Percentiles rank a stretch among this genome's conserved stretches.
Evolutionary conservation across 2,329 filamentous ascomycete species (phyloP).

Genomic region (Stemphylium beticola): DNA sequence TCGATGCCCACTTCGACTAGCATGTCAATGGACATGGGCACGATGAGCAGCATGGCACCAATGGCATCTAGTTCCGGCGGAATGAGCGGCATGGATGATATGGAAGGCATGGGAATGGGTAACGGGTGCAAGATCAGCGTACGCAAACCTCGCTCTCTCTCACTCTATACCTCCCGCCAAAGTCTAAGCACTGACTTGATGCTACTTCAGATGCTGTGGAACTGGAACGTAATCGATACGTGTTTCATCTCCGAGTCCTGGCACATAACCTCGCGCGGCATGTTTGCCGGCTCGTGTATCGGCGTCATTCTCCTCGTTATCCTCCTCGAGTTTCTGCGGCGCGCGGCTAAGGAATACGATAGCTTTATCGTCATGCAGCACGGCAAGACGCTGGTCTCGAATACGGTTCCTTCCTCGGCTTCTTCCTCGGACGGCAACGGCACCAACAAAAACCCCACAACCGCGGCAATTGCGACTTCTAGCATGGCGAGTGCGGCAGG

Average conservation of each 20-base stretch:
- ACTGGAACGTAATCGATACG: constrained; percentile 74
- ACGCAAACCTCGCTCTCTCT: neutral
- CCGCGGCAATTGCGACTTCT: constrained; percentile 4
- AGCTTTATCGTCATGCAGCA: constrained; percentile 65
- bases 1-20: neutral
- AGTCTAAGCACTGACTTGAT: no score
- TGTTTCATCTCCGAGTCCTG: constrained; percentile 75
- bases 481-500: neutral
- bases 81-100: constrained; percentile 28
- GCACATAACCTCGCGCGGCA: constrained; percentile 71
- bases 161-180: no score
- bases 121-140: constrained; percentile 44
- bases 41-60: constrained; percentile 12
- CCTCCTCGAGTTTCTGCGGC: constrained; percentile 73
- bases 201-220: constrained; percentile 71
- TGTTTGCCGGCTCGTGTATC: constrained; percentile 83
- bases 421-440: constrained; percentile 21
- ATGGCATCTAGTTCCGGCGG: constrained; percentile 25
- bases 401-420: constrained; percentile 12
- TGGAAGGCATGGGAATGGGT: constrained; percentile 29
- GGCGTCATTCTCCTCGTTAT: constrained; percentile 77
- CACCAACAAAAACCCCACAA: constrained; percentile 18
- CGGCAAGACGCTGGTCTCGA: constrained; percentile 27
- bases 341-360: constrained; percentile 76
- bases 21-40: constrained; percentile 14